These are phyloP conservation scores for Monosporascus cannonballus DNA, from an alignment of 2,329 filamentous ascomycete genomes.

Conservation along the genomic window DNA sequence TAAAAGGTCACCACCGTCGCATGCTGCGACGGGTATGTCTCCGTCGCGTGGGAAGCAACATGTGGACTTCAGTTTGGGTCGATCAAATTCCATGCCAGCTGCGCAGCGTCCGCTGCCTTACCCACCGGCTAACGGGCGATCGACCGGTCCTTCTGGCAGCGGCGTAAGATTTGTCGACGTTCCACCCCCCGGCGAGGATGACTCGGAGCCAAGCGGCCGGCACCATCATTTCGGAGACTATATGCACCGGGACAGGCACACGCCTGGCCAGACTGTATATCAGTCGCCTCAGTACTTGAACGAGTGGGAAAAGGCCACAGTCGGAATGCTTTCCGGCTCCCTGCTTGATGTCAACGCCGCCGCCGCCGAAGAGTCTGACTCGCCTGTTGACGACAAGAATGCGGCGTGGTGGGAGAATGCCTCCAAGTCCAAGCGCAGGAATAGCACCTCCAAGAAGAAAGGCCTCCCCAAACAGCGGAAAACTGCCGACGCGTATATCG, in stretches of 20 bases:
- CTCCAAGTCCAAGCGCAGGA: constrained; percentile 33
- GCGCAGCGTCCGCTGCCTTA: constrained; percentile 10
- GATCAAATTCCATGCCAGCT: constrained; percentile 15
- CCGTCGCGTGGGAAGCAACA: too few relatives aligned
- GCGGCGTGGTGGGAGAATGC: constrained; percentile 74
- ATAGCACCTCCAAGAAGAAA: constrained; percentile 34
- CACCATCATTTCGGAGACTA: constrained; percentile 19
- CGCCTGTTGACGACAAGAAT: constrained; percentile 36
- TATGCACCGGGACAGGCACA: constrained; percentile 25
- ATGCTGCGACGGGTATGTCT: too few relatives aligned
- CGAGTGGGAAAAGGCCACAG: constrained; percentile 66
- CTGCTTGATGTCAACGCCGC: constrained; percentile 53
- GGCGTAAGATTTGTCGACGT: constrained; percentile 25
- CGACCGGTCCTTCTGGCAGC: constrained; percentile 3
- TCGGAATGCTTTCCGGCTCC: constrained; percentile 52
- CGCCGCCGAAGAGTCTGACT: constrained; percentile 20
- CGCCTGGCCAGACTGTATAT: constrained; percentile 51
- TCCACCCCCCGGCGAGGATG: constrained; percentile 18
- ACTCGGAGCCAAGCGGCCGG: constrained; percentile 17
- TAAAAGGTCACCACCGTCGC: neutral
- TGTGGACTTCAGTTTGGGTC: constrained; percentile 16
- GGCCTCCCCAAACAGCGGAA: constrained; percentile 34
- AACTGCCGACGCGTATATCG: too few relatives aligned
- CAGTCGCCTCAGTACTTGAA: constrained; percentile 55
- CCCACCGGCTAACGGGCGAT: constrained; percentile 1